phyloP scores from a whole-genome alignment of 805 yeast genomes.

The Candida schatavii region DNA sequence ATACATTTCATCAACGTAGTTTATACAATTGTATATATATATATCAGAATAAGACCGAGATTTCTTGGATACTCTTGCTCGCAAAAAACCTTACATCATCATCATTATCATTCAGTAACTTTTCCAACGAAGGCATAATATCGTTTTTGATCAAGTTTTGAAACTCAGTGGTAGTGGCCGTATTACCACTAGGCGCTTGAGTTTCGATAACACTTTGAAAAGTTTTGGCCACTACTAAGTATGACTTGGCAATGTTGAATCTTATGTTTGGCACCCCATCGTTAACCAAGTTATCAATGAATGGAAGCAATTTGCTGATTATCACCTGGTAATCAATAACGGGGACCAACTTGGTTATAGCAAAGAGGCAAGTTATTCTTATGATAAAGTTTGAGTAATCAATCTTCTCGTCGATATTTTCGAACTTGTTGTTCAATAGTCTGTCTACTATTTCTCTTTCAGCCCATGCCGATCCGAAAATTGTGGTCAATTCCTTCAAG shows the following conservation, averaged over 20 bases:
- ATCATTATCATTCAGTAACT: constrained; percentile 69
- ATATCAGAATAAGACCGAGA: constrained; percentile 2
- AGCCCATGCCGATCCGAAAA: constrained; percentile 95
- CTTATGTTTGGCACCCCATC: constrained; percentile 95
- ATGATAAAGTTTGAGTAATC: constrained; percentile 77
- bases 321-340: constrained; percentile 60
- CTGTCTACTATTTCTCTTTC: constrained; percentile 76
- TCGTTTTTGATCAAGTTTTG: constrained; percentile 34
- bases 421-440: constrained; percentile 46
- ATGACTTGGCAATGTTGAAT: constrained; percentile 90
- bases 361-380: constrained; percentile 86
- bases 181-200: constrained; percentile 1
- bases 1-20: not conserved
- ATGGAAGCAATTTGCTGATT: constrained; percentile 70
- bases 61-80: constrained; percentile 50
- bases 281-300: constrained; percentile 62
- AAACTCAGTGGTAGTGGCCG: constrained; percentile 18
- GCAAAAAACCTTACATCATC: constrained; percentile 90
- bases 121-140: constrained; percentile 63
- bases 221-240: constrained; percentile 57
- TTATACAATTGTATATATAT: not conserved
- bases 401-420: constrained; percentile 25
- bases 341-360: constrained; percentile 78
- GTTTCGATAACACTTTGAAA: constrained; percentile 20
- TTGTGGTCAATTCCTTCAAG: constrained; percentile 72